A percentile compares a stretch with the other conserved stretches of the same genome.
phyloP scores from a whole-genome alignment of 164 flowering plant species.

The Annona cherimola region DNA sequence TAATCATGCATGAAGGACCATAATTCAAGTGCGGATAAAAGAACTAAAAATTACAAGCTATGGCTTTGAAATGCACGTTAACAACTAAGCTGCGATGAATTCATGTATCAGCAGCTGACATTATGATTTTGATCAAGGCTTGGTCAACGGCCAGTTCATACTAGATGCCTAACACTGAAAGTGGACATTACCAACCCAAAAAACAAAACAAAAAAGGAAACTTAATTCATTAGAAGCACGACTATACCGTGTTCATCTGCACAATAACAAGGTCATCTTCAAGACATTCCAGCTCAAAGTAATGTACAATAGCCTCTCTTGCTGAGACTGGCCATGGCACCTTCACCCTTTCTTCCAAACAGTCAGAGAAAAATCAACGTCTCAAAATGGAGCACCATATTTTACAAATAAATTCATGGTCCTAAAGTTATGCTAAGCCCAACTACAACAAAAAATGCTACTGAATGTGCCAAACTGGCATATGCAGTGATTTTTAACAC shows the following conservation, averaged over 20 bases:
- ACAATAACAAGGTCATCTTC: constrained; percentile 68
- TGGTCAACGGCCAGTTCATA: not conserved
- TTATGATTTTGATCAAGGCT: not conserved
- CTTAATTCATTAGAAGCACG: not conserved
- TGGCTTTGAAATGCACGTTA: too few relatives aligned
- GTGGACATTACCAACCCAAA: not conserved
- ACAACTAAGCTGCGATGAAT: too few relatives aligned
- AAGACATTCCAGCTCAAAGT: constrained; percentile 60
- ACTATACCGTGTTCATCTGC: constrained; percentile 67
- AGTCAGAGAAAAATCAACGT: constrained; percentile 31
- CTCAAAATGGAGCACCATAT: not conserved
- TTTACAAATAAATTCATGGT: not conserved
- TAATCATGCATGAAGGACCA: too few relatives aligned
- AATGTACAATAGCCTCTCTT: constrained; percentile 77
- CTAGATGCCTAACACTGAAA: not conserved
- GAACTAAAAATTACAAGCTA: too few relatives aligned
- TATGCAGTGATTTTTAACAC: not conserved
- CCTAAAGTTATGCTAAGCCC: not conserved
- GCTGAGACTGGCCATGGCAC: constrained; percentile 86
- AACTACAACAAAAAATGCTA: not conserved
- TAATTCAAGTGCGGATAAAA: too few relatives aligned
- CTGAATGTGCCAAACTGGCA: not conserved
- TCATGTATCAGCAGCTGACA: too few relatives aligned
- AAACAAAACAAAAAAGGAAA: not conserved
- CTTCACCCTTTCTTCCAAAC: constrained; percentile 93